These are phyloP conservation scores for Ceratobasidium sp. DNA, from an alignment of 1,284 basidiomycete species.

Conservation along the genomic window DNA sequence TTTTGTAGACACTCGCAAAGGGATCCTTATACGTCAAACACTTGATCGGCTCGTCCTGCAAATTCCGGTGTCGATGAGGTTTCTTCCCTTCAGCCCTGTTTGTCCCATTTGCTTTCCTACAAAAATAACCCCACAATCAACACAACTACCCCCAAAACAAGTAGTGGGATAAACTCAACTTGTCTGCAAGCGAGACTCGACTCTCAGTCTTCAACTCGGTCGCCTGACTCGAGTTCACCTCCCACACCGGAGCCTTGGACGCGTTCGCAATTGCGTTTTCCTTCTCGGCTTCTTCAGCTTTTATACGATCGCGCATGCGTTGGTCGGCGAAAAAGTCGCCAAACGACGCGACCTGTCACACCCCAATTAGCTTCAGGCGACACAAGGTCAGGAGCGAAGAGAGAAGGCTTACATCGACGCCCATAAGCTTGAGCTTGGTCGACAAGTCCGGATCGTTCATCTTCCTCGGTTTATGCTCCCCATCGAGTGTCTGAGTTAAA, in stretches of 20 bases:
- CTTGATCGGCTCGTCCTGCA: slow-evolving; percentile 67
- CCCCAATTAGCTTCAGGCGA: background rate
- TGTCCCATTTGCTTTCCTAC: too few relatives aligned
- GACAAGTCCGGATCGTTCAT: slow-evolving; percentile 75
- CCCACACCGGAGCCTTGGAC: slow-evolving; percentile 49
- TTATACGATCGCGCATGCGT: slow-evolving; percentile 54
- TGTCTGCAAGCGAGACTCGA: background rate
- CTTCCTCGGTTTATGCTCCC: slow-evolving; percentile 65
- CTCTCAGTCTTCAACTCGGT: slow-evolving; percentile 18
- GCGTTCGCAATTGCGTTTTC: slow-evolving; percentile 1
- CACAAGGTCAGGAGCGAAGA: background rate
- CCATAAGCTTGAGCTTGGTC: slow-evolving; percentile 80
- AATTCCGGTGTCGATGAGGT: slow-evolving; percentile 14
- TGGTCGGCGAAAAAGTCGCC: slow-evolving; percentile 83
- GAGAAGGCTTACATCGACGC: slow-evolving; percentile 70
- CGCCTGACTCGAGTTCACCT: slow-evolving; percentile 28
- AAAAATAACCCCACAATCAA: too few relatives aligned
- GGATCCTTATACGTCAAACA: slow-evolving; percentile 81
- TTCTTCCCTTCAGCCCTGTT: too few relatives aligned
- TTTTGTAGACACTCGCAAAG: slow-evolving; percentile 79
- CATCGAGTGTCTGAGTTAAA: slow-evolving; percentile 67
- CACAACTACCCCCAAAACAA: too few relatives aligned
- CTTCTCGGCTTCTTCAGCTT: slow-evolving; percentile 44
- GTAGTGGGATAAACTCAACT: too few relatives aligned
- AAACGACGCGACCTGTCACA: slow-evolving; percentile 72